Evolutionary conservation across 805 yeast genomes (phyloP), one percentile per base, ranked within the genome.

Genomic region (Hanseniaspora opuntiae): DNA sequence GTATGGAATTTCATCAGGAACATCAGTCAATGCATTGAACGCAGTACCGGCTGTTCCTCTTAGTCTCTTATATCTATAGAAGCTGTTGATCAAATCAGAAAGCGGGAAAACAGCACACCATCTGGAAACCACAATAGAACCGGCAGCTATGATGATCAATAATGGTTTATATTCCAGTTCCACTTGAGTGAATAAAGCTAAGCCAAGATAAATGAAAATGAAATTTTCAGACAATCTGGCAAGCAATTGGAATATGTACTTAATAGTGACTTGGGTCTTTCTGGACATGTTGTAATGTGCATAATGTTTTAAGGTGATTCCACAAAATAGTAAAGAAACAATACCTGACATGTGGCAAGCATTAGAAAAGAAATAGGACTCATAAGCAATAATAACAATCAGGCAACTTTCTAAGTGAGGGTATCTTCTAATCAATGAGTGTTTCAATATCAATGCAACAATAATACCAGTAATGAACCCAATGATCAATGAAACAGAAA

Each of bases 331-430:
- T 59, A 93, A 73, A 1, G 97, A 88, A 7, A 90, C 97, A 58
- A 90, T 90, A 45, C 99, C 99, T 6, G 97, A 89, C 98, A 93
- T 93, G 66, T 94, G 98, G 62, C 97, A 94, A 48, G 98, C 99
- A 63, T 93, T 93, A 42, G 97, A 89, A 68, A 93, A 93, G 72
- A 93, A 93, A 68, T 93, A 93, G 0, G 97, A 87, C 62, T 88
- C 96, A 65, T 93, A 93, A 17, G 97, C 97, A 65, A 89, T 81
- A 59, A 93, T 70, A 45, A 93, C 70, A 30, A 93, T 95, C 53
- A 93, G 66, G 66, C 97, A 94, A 30, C 97, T 86, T 71, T 93
- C 99, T 62, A 93, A 86, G 65, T 88, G 94, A n/a, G 97, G 97
- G 65, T 85, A 87, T 61, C 97, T 74, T 69, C 97, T 76, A 49